Percentiles rank a stretch among this genome's conserved stretches.
phyloP scores from a whole-genome alignment of 306 rosid genomes.

The Purshia tridentata region DNA sequence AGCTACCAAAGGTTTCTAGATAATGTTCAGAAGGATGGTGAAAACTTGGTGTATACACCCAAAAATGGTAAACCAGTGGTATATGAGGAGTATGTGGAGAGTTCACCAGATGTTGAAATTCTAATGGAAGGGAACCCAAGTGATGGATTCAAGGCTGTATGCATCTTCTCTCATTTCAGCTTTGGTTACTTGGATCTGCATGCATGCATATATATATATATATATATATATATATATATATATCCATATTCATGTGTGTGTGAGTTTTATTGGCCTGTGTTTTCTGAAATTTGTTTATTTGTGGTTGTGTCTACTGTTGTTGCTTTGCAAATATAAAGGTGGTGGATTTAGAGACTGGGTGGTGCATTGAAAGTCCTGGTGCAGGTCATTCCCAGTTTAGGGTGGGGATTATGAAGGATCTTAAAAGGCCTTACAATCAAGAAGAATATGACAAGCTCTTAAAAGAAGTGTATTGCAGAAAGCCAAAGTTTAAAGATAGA shows the following conservation, averaged over 20 bases:
- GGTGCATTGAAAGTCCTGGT: constrained; percentile 5
- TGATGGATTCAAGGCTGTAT: constrained; percentile 35
- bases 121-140: constrained; percentile 16
- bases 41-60: neutral
- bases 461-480: constrained; percentile 18
- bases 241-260: neutral
- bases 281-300: neutral
- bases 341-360: constrained; percentile 28
- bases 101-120: constrained; percentile 42
- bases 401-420: constrained; percentile 51
- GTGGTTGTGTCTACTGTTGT: constrained; percentile 24
- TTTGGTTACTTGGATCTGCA: neutral
- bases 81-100: constrained; percentile 19
- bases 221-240: neutral
- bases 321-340: constrained; percentile 33
- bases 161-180: constrained; percentile 26
- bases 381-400: constrained; percentile 38
- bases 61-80: constrained; percentile 17
- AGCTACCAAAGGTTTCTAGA: constrained; percentile 31
- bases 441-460: constrained; percentile 26
- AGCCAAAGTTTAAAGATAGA: constrained; percentile 22
- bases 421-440: constrained; percentile 53
- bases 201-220: neutral
- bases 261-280: constrained; percentile 1
- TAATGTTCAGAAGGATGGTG: constrained; percentile 17